Evolutionary conservation across 768 basidiomycete species (phyloP).

Genomic region (Punctularia strigosozonata): DNA sequence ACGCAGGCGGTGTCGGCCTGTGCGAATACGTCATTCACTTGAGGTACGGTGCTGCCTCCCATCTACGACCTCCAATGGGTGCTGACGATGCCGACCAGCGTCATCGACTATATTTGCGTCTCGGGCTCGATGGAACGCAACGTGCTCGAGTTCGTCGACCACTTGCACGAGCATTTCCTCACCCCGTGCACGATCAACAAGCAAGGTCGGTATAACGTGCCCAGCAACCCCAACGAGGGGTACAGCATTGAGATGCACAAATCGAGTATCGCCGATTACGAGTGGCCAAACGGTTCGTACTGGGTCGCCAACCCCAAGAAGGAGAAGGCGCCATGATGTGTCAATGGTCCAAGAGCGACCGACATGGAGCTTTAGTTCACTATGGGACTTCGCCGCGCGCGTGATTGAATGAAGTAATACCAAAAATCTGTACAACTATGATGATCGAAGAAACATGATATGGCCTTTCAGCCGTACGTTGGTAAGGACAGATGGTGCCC

Average conservation of each 20-base stretch:
- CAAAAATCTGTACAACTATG: too few relatives aligned
- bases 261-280: slow-evolving; percentile 68
- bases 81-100: slow-evolving; percentile 20
- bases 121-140: slow-evolving; percentile 92
- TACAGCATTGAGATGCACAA: slow-evolving; percentile 89
- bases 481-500: too few relatives aligned
- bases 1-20: slow-evolving; percentile 89
- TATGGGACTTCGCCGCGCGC: too few relatives aligned
- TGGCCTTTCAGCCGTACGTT: too few relatives aligned
- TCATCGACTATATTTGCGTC: slow-evolving; percentile 90
- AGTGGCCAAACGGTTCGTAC: slow-evolving; percentile 80
- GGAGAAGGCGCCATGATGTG: too few relatives aligned
- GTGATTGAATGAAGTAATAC: too few relatives aligned
- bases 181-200: slow-evolving; percentile 82
- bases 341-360: too few relatives aligned
- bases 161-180: slow-evolving; percentile 89
- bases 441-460: too few relatives aligned
- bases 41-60: slow-evolving; percentile 31
- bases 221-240: slow-evolving; percentile 61
- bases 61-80: background rate
- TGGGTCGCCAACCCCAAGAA: slow-evolving; percentile 39
- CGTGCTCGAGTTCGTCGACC: slow-evolving; percentile 84
- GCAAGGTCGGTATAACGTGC: slow-evolving; percentile 82
- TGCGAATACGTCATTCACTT: slow-evolving; percentile 88
- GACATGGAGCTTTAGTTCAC: too few relatives aligned